Percentiles rank a stretch among this genome's conserved stretches.
Conservation (phyloP, 2,329 filamentous ascomycete species). For the Neocatenulostroma microsporum region DNA sequence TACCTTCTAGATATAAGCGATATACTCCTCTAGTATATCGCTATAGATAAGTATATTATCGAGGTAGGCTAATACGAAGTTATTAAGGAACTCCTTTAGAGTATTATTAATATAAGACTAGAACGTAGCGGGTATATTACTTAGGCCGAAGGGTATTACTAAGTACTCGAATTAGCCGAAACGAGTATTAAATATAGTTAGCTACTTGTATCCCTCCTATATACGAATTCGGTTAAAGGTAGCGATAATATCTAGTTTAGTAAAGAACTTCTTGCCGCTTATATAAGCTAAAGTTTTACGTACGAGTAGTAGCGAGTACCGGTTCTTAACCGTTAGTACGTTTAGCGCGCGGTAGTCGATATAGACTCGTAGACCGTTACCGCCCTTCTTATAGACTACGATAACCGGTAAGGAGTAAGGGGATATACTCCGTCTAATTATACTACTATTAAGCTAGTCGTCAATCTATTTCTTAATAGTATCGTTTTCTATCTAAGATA, state of each 20-base stretch:
- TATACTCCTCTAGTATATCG: conserved; percentile 1
- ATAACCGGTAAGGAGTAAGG: too few species aligned
- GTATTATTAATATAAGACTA: conserved; percentile 1
- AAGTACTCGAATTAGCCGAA: not conserved
- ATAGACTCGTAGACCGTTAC: not conserved
- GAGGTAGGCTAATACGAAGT: not conserved
- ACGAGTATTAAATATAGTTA: not conserved
- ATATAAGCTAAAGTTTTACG: not conserved
- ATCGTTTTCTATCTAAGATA: too few species aligned
- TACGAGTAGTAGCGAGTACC: not conserved
- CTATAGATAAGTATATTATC: conserved; percentile 1
- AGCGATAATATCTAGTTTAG: not conserved
- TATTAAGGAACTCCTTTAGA: not conserved
- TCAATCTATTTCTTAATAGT: conserved; percentile 1
- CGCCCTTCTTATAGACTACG: not conserved
- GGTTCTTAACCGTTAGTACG: not conserved
- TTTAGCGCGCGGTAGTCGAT: too few species aligned
- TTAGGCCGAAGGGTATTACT: too few species aligned
- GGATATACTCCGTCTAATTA: too few species aligned
- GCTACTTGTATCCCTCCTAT: not conserved
- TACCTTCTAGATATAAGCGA: not conserved
- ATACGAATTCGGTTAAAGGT: not conserved
- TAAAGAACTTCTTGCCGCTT: not conserved
- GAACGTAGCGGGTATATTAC: too few species aligned
- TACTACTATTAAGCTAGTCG: not conserved